These are phyloP conservation scores for Pyrus pyrifolia DNA, from an alignment of 306 rosid genomes.

Conservation along the genomic window DNA sequence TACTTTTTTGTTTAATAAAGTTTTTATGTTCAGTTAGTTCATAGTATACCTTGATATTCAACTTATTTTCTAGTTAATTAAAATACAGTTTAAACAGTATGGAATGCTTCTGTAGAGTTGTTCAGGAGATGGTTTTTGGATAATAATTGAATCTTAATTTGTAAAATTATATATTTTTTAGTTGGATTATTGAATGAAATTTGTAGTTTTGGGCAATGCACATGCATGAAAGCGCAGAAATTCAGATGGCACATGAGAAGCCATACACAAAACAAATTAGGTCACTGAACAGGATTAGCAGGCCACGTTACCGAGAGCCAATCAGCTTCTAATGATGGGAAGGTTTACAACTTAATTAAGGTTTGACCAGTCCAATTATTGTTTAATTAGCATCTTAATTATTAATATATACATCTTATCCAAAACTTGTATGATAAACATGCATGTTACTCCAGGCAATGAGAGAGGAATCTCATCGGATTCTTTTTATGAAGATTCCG, in stretches of 20 bases:
- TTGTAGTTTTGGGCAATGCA: background rate
- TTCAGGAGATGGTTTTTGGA: background rate
- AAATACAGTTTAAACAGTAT: too few relatives aligned
- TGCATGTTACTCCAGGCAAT: background rate
- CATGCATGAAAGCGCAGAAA: background rate
- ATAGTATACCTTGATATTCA: too few relatives aligned
- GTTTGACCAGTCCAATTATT: background rate
- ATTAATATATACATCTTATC: background rate
- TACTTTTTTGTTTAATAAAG: too few relatives aligned
- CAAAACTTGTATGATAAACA: background rate
- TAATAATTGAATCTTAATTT: background rate
- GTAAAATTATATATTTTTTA: background rate
- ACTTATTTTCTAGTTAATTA: too few relatives aligned
- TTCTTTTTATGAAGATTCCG: fast-evolving
- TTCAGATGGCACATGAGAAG: conserved; percentile 5
- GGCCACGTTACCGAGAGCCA: background rate
- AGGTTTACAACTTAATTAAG: background rate
- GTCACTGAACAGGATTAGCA: background rate
- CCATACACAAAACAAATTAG: background rate
- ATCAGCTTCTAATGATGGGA: background rate
- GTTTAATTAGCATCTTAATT: background rate
- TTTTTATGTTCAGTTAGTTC: too few relatives aligned
- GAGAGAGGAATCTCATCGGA: too few relatives aligned
- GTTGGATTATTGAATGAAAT: background rate
- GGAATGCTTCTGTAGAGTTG: background rate